phyloP scores from a whole-genome alignment of 441 rosid species.

The Cnidoscolus chayamansa region DNA sequence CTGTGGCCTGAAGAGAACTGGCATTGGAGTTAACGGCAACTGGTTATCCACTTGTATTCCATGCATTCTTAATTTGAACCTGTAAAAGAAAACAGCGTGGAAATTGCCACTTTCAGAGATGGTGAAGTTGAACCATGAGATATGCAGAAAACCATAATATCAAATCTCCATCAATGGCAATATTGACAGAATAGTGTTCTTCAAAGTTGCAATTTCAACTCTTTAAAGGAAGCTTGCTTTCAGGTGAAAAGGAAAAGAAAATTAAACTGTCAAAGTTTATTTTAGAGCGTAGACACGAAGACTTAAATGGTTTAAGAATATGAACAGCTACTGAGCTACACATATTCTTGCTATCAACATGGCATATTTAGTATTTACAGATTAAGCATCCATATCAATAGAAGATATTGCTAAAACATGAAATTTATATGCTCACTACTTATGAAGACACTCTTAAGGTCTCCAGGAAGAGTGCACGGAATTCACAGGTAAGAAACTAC shows the following conservation, averaged over 20 bases:
- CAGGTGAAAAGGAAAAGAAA: background rate
- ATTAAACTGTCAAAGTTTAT: too few species aligned
- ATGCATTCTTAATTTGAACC: conserved; percentile 82
- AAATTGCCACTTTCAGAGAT: conserved; percentile 10
- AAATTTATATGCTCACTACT: background rate
- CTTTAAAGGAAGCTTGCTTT: background rate
- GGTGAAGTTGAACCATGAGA: background rate
- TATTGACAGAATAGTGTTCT: conserved; percentile 2
- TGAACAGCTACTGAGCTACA: background rate
- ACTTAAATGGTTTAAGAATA: background rate
- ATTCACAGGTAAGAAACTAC: background rate
- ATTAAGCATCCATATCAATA: background rate
- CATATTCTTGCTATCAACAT: background rate
- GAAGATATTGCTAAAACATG: background rate
- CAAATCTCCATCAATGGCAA: conserved; percentile 12
- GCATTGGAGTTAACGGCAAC: conserved; percentile 89
- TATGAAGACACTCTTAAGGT: background rate
- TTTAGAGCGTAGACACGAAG: background rate
- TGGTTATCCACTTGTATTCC: conserved; percentile 96
- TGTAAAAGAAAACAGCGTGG: conserved; percentile 31
- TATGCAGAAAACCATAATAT: background rate
- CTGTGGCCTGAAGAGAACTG: conserved; percentile 96
- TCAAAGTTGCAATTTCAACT: conserved; percentile 9
- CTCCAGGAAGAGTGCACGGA: background rate
- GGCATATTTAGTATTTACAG: background rate